A percentile compares a stretch with the other conserved stretches of the same genome.
Evolutionary conservation across 331 rosid genomes (phyloP).

Genomic region (Pyracantha coccinea): DNA sequence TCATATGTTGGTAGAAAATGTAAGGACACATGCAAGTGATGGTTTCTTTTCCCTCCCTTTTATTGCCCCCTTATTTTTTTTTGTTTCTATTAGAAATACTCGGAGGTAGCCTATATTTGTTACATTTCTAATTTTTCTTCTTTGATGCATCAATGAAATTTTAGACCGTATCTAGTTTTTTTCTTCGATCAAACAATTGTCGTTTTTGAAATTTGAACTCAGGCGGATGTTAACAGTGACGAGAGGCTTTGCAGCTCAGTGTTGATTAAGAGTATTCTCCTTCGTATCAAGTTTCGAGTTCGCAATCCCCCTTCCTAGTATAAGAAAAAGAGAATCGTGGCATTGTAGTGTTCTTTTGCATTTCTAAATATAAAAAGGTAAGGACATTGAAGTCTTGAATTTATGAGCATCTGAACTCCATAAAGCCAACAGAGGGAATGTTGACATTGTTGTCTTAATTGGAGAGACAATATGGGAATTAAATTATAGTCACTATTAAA

Average conservation of each 20-base stretch:
- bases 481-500: too few species aligned
- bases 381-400: not conserved
- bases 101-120: not conserved
- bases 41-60: not conserved
- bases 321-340: too few species aligned
- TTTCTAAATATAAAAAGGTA: not conserved
- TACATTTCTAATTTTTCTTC: not conserved
- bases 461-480: not conserved
- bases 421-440: not conserved
- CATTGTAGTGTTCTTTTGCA: not conserved
- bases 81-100: not conserved
- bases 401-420: not conserved
- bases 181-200: not conserved
- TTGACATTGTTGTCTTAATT: not conserved
- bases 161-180: too few species aligned
- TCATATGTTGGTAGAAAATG: not conserved
- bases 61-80: not conserved
- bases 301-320: too few species aligned
- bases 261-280: not conserved
- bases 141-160: not conserved
- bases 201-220: not conserved
- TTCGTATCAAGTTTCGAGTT: not conserved
- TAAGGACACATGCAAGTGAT: not conserved
- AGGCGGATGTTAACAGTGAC: too few species aligned
- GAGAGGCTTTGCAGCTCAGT: not conserved